Base-by-base conservation (phyloP, 1,139 yeast genomes). In the Martiniozyma asiatica region DNA sequence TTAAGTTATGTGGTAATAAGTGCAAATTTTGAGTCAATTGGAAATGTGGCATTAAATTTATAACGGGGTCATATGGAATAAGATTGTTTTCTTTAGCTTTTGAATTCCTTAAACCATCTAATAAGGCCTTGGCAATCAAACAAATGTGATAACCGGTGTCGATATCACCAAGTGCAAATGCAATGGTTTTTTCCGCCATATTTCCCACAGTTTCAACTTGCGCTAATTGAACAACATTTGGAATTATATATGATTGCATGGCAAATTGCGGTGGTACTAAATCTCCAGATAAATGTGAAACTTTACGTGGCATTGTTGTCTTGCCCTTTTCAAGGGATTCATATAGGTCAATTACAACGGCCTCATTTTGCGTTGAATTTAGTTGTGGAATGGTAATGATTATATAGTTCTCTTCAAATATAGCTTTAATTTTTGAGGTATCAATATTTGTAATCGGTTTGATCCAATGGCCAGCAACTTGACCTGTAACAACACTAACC, bases 351-450 rank as follows among this genome's bases (percentile, higher is more conserved):
- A 84, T 59, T 1, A 80, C 85, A 13, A 66, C 71, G 11, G 89
- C 50, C 42, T 77, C 67, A 36, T 73, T 72, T 10, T 29, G 24
- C 18, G 58, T 51, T 41, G 68, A 47, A 10, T 79, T 79, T 3
- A 52, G 52, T 2, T 52, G 50, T 30, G 73, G 61, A 2, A 35
- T n/a, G 0, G 89, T 61, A 50, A 80, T 79, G 4, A 81, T 65
- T 10, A 84, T 58, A 84, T 93, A 87, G 52, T 85, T 75, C 48
- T 89, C 97, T 34, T 87, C 92, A 52, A 73, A 66, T 1, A 73
- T 60, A 22, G 82, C 46, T 17, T 65, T 61, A 13, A 82, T 45
- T 1, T 69, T 28, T 2, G 3, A 6, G n/a, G n/a, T n/a, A 10
- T 24, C 26, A 4, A 10, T 4, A n/a, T n/a, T n/a, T n/a, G n/a